Percentiles rank a stretch among this genome's conserved stretches.
Conservation (phyloP, 768 basidiomycete genomes). For the Tylopilus balloui region DNA sequence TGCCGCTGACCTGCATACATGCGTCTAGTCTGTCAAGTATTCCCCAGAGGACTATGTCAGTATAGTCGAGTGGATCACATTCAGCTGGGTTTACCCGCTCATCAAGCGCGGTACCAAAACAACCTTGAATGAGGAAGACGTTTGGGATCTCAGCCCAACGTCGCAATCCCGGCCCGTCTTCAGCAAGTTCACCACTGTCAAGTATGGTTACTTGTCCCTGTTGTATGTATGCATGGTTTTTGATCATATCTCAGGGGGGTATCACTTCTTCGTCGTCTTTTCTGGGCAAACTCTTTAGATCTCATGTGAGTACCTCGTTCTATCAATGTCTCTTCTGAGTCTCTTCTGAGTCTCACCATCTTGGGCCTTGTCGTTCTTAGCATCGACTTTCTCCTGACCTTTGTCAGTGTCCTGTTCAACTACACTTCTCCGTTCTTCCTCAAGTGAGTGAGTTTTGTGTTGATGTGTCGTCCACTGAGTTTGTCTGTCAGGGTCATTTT, state of each 20-base stretch:
- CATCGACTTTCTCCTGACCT: conserved; percentile 64
- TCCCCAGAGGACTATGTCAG: conserved; percentile 72
- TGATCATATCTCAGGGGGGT: conserved; percentile 14
- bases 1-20: background rate
- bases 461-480: background rate
- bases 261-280: conserved; percentile 40
- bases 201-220: conserved; percentile 4
- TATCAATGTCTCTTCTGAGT: no score
- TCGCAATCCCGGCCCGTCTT: conserved; percentile 65
- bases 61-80: conserved; percentile 68
- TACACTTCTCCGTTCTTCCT: conserved; percentile 85
- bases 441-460: conserved; percentile 41
- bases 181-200: conserved; percentile 36
- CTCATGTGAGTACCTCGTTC: conserved; percentile 28
- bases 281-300: conserved; percentile 45
- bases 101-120: conserved; percentile 44
- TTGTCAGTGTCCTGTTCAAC: conserved; percentile 67
- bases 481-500: conserved; percentile 47
- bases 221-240: background rate
- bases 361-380: no score
- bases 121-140: conserved; percentile 65
- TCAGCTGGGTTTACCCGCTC: conserved; percentile 67
- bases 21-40: conserved; percentile 23
- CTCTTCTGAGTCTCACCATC: background rate
- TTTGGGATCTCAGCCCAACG: conserved; percentile 68